Evolutionary conservation across 345 rosid species (phyloP), one percentile per base, ranked within the genome.

Genomic region (Pistacia vera): DNA sequence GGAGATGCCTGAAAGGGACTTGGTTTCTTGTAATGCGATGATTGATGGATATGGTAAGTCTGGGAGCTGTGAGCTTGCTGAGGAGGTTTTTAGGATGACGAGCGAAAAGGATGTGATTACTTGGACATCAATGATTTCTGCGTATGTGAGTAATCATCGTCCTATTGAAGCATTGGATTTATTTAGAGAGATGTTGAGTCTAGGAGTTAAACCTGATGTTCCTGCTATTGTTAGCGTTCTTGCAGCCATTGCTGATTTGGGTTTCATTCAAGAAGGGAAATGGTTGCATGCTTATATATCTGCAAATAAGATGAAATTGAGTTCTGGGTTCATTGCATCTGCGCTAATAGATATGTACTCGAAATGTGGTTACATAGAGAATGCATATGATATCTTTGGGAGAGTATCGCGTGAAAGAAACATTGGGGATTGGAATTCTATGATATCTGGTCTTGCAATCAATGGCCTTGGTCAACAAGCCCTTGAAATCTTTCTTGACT

Each of bases 291-390:
- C 55, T 51, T 73, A 71, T 81, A 77, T 80, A 55, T 13, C 36
- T 36, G 51, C 66, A 52, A 78, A 38, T 41, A 73, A 71, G 49
- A 41, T 73, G 28, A 54, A 11, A 11, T 36, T 74, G 59, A 70
- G 59, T 65, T 71, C 66, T 41, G 66, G 73, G 59, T 74, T 59
- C 35, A 77, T 75, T 49, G 81, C 74, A 59, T 78, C 76, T 67
- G 82, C 85, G 30, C 77, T 82, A 12, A 82, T 82, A 57, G 82
- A 82, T 75, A 74, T 78, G 79, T 78, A 82, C 64, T 73, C 77
- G 3, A 82, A 82, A 71, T 78, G 85, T 66, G 85, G 85, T 2
- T 46, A 46, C 46, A 67, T 75, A 66, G 76, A 60, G 76, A 71
- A 22, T 62, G 73, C 49, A 61, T 77, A 13, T 41, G 71, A 33